Evolutionary conservation across 495 filamentous ascomycete genomes (phyloP).

Genomic region (Penicillium pancosmium): DNA sequence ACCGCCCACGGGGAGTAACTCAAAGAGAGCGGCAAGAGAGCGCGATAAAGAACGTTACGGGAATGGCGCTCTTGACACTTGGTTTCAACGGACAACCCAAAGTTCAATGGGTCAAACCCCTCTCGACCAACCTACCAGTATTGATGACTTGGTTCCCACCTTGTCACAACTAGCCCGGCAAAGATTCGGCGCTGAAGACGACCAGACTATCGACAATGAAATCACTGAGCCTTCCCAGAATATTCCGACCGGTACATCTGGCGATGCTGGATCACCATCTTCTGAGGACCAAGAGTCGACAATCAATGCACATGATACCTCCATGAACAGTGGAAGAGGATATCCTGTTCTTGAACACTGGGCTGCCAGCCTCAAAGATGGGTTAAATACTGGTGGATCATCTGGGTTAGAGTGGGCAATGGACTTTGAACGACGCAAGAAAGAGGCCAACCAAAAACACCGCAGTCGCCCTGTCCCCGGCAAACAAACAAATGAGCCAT

Average conservation of each 20-base stretch:
- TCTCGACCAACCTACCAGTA: background rate
- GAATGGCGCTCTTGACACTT: constrained; percentile 45
- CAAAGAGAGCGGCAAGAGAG: constrained; percentile 24
- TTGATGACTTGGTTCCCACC: constrained; percentile 16
- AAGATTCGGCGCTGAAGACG: background rate
- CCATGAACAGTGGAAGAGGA: constrained; percentile 32
- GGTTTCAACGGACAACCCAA: constrained; percentile 38
- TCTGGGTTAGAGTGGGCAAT: constrained; percentile 40
- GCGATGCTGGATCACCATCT: constrained; percentile 5
- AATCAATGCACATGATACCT: background rate
- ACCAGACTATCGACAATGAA: background rate
- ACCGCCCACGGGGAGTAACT: background rate
- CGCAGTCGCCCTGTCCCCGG: constrained; percentile 22
- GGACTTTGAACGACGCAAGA: constrained; percentile 48
- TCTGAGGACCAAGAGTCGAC: constrained; percentile 1
- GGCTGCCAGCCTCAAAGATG: constrained; percentile 39
- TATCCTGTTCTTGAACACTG: constrained; percentile 45
- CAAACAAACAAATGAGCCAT: background rate
- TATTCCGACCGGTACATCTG: background rate
- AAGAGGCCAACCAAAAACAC: constrained; percentile 35
- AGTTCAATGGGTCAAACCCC: constrained; percentile 9
- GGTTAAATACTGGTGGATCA: constrained; percentile 13
- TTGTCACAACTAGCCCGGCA: constrained; percentile 28
- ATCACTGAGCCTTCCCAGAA: background rate
- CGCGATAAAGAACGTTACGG: constrained; percentile 38